Percentiles rank a stretch among this genome's conserved stretches.
Evolutionary conservation across 768 basidiomycete genomes (phyloP).

Genomic region (Phlegmacium glaucopus): DNA sequence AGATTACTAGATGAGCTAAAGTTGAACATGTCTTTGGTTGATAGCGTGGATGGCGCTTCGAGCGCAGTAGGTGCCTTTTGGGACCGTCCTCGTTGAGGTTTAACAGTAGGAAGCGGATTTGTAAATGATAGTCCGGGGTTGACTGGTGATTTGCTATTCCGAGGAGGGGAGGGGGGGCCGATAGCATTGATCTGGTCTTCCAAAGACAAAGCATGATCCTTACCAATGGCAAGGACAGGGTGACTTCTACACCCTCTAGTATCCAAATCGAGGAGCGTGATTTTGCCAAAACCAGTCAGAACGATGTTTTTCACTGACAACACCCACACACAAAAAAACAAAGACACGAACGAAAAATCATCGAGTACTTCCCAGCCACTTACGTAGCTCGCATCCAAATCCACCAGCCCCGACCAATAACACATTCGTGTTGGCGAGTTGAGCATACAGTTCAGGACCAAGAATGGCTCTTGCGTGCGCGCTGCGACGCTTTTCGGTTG

Average conservation of each 20-base stretch:
- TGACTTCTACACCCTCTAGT: background rate
- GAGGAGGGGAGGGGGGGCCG: constrained; percentile 6
- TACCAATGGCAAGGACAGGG: background rate
- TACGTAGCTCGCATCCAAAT: constrained; percentile 94
- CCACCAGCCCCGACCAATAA: constrained; percentile 95
- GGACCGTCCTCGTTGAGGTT: constrained; percentile 14
- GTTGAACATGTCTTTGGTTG: constrained; percentile 23
- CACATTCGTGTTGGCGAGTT: constrained; percentile 62
- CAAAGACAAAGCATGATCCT: constrained; percentile 3
- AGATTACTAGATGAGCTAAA: constrained; percentile 31
- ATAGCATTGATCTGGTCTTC: too few species aligned
- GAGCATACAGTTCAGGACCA: constrained; percentile 63
- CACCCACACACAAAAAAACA: background rate
- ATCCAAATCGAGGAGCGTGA: constrained; percentile 87
- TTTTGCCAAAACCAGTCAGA: constrained; percentile 87
- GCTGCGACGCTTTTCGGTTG: constrained; percentile 46
- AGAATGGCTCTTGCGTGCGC: constrained; percentile 76
- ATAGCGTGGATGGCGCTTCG: constrained; percentile 15
- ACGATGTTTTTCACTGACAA: constrained; percentile 95
- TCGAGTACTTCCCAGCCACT: constrained; percentile 19
- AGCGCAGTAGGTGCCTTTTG: constrained; percentile 14
- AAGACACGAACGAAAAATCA: background rate
- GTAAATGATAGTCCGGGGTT: constrained; percentile 6
- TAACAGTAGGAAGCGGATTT: constrained; percentile 19
- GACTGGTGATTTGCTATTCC: constrained; percentile 12